Evolutionary conservation across 148 eudicot genomes (phyloP).

Genomic region (Polygonum aviculare): DNA sequence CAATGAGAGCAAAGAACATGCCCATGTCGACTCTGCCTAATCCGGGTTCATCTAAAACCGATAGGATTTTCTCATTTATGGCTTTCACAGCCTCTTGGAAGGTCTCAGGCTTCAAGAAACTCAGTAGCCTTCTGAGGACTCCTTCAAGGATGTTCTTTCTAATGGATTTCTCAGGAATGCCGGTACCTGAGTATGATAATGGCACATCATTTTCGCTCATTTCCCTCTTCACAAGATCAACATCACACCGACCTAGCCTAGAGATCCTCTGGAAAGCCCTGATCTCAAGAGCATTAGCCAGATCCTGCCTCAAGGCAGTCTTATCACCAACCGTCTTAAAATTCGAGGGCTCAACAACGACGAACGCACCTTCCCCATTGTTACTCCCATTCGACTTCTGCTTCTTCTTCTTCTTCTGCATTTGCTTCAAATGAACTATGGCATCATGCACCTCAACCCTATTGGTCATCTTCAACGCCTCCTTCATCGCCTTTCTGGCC

Average conservation of each 20-base stretch:
- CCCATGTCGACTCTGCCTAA: conserved; percentile 83
- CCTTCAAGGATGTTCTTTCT: conserved; percentile 87
- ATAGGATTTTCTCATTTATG: conserved; percentile 73
- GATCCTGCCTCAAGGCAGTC: conserved; percentile 64
- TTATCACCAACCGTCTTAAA: conserved; percentile 69
- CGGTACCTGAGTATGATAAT: conserved; percentile 70
- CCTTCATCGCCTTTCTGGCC: conserved; percentile 88
- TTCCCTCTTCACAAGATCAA: conserved; percentile 66
- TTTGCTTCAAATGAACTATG: conserved; percentile 78
- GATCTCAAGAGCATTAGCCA: conserved; percentile 74
- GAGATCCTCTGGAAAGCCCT: conserved; percentile 87
- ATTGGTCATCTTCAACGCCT: conserved; percentile 94
- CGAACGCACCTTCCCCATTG: conserved; percentile 62
- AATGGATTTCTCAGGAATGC: conserved; percentile 73
- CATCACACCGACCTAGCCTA: conserved; percentile 72
- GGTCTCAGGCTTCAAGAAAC: conserved; percentile 88
- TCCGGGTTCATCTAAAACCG: conserved; percentile 74
- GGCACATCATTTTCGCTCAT: conserved; percentile 70
- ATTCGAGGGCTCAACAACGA: conserved; percentile 53
- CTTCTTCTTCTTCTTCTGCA: conserved; percentile 91
- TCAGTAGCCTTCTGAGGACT: conserved; percentile 55
- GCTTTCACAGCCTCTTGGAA: conserved; percentile 88
- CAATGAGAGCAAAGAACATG: conserved; percentile 84
- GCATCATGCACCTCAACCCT: conserved; percentile 97
- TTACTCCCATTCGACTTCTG: conserved; percentile 52